These are phyloP conservation scores for Hypomyces perniciosus DNA, from an alignment of 2,329 filamentous ascomycete genomes.

Conservation along the genomic window DNA sequence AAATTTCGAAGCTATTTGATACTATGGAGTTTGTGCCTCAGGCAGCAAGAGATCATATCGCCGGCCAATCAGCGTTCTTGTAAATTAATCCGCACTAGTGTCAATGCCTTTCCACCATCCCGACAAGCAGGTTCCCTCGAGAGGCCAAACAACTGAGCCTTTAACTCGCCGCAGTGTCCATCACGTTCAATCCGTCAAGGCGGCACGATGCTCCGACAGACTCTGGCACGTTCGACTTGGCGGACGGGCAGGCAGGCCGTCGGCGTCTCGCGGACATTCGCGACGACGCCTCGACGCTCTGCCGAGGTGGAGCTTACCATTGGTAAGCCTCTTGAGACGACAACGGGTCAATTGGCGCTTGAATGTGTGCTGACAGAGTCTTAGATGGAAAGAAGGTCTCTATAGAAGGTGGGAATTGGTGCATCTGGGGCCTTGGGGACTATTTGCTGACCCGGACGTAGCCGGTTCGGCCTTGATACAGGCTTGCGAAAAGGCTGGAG, in stretches of 20 bases:
- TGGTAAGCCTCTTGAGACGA: constrained; percentile 47
- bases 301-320: constrained; percentile 97
- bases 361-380: constrained; percentile 26
- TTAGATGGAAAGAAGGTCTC: constrained; percentile 96
- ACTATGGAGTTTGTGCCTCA: constrained; percentile 27
- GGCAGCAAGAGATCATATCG: constrained; percentile 23
- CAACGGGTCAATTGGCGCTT: constrained; percentile 25
- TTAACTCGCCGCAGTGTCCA: constrained; percentile 32
- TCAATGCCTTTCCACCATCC: constrained; percentile 20
- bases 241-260: constrained; percentile 54
- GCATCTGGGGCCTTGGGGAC: constrained; percentile 15
- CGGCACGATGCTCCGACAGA: constrained; percentile 63
- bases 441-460: constrained; percentile 42
- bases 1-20: background rate
- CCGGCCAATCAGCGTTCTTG: constrained; percentile 36
- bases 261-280: constrained; percentile 69
- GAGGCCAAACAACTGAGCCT: constrained; percentile 36
- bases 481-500: constrained; percentile 96
- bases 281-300: constrained; percentile 68
- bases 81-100: constrained; percentile 37
- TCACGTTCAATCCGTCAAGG: constrained; percentile 45
- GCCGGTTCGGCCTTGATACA: constrained; percentile 96
- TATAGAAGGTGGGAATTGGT: constrained; percentile 69
- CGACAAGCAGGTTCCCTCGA: constrained; percentile 32
- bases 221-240: constrained; percentile 63